Conservation (phyloP, 1,284 basidiomycete species). For the Waitea zeae region DNA sequence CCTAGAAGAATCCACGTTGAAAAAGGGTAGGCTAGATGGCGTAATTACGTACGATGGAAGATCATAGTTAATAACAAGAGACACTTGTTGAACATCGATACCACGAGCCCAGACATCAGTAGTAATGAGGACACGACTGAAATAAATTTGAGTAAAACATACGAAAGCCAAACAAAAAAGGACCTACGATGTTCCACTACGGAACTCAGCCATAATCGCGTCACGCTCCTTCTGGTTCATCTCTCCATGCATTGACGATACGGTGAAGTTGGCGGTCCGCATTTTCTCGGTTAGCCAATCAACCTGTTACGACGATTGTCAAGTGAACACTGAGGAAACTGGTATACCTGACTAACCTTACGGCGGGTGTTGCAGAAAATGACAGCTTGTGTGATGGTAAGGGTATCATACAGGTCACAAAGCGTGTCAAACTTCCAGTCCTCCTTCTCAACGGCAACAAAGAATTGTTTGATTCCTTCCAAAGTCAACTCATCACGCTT, state of each 20-base stretch:
- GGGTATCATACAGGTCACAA: conserved; percentile 95
- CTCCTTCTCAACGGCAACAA: conserved; percentile 98
- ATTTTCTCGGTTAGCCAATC: conserved; percentile 99
- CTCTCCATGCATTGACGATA: conserved; percentile 95
- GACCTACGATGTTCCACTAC: conserved; percentile 78
- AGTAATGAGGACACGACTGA: conserved; percentile 83
- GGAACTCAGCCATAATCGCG: conserved; percentile 98
- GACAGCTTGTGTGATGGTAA: conserved; percentile 98
- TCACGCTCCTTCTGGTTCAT: conserved; percentile 99
- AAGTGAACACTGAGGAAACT: background rate
- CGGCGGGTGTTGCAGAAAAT: conserved; percentile 99
- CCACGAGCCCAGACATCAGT: conserved; percentile 98
- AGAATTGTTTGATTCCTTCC: conserved; percentile 99
- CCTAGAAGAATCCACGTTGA: conserved; percentile 18
- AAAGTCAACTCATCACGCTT: conserved; percentile 99
- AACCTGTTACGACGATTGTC: conserved; percentile 50
- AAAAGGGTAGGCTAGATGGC: too few species aligned
- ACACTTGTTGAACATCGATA: conserved; percentile 97
- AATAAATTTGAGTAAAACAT: conserved; percentile 1
- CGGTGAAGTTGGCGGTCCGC: conserved; percentile 92
- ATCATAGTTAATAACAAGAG: conserved; percentile 96
- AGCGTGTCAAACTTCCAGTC: conserved; percentile 99
- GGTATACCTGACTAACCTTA: conserved; percentile 41
- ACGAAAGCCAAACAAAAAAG: background rate
- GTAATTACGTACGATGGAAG: conserved; percentile 71